phyloP scores from a whole-genome alignment of 352 stramenopile genomes.

The Phytophthora niederhauseri region DNA sequence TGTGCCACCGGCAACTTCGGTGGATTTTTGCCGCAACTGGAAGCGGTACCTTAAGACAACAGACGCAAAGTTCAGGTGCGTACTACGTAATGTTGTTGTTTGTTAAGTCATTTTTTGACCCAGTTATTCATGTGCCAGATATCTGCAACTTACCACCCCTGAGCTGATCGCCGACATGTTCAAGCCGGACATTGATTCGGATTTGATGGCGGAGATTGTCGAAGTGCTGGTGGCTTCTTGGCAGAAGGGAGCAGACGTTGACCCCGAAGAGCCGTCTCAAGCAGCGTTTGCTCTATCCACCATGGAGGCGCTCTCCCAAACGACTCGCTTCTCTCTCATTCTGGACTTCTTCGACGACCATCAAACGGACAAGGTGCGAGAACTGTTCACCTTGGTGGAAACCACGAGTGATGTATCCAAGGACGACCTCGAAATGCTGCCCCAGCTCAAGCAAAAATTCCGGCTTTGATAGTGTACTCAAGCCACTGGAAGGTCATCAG shows the following conservation, averaged over 20 bases:
- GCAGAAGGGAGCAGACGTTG: conserved; percentile 11
- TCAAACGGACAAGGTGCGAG: conserved; percentile 52
- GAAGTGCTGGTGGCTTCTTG: conserved; percentile 48
- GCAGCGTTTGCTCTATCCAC: conserved; percentile 43
- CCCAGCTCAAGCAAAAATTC: conserved; percentile 29
- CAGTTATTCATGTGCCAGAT: conserved; percentile 34
- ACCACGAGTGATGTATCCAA: not conserved
- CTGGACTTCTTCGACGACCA: conserved; percentile 78
- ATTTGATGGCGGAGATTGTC: conserved; percentile 75
- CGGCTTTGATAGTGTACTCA: conserved; percentile 6
- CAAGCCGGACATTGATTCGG: conserved; percentile 69
- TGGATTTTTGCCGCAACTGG: conserved; percentile 80
- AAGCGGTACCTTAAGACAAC: conserved; percentile 60
- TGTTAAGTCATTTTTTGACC: not conserved
- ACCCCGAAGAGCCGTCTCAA: conserved; percentile 17
- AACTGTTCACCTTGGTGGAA: conserved; percentile 34
- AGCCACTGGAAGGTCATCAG: not conserved
- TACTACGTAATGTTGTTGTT: not conserved
- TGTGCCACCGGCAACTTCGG: conserved; percentile 43
- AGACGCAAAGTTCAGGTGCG: conserved; percentile 60
- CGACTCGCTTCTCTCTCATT: conserved; percentile 60
- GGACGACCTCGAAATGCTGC: conserved; percentile 20
- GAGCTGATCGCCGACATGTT: conserved; percentile 59
- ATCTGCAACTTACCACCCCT: conserved; percentile 63
- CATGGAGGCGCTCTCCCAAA: conserved; percentile 52